Base-by-base conservation (phyloP, 2,329 filamentous ascomycete genomes). In the Aaosphaeria pasadenensis region DNA sequence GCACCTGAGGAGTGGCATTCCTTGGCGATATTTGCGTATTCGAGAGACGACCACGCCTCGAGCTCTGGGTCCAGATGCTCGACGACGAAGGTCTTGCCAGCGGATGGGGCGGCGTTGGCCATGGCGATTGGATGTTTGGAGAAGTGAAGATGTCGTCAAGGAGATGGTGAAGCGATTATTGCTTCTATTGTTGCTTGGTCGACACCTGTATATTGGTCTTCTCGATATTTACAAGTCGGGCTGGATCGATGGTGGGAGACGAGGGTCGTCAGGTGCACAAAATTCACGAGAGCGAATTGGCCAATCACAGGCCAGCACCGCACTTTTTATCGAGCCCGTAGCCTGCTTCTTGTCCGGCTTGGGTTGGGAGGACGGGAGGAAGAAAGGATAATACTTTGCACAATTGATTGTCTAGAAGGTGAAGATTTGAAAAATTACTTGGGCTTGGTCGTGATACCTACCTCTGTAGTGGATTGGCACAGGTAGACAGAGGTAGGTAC, bases 31-130 rank as follows among this genome's bases (percentile, higher is more conserved):
- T 87, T 83, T 47, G 84, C 77, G 75, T 99, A 99, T 75, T 99
- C 94, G 45, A 97, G 82, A 55, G 89, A 85, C 28, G 94, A 97
- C 94, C 94, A 99, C 38, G 84, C 82, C 32, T 95, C 94, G 30
- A 99, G 81, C 72, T 99, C 94, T 38, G 89, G 86, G 74, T 99
- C 94, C 56, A 99, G 85, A 73, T 99, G 92, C 77, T 97, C 92
- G 60, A 97, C 91, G 63, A 97, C 88, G 74, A 94, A 96, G 39
- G 85, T 91, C 72, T 91, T 88, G 51, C 59, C 63, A 17, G 58
- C 39, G n/a, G 48, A 33, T 7, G 48, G 39, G 42, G 39, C 50
- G 49, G 47, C 35, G 57, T 56, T 53, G 40, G 66, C 55, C 67
- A 70, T 70, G 41, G 33, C 33, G 33, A 13, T 36, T 13, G 39